Evolutionary conservation across 2,329 filamentous ascomycete genomes (phyloP).

Genomic region (Aureobasidium uvarum): DNA sequence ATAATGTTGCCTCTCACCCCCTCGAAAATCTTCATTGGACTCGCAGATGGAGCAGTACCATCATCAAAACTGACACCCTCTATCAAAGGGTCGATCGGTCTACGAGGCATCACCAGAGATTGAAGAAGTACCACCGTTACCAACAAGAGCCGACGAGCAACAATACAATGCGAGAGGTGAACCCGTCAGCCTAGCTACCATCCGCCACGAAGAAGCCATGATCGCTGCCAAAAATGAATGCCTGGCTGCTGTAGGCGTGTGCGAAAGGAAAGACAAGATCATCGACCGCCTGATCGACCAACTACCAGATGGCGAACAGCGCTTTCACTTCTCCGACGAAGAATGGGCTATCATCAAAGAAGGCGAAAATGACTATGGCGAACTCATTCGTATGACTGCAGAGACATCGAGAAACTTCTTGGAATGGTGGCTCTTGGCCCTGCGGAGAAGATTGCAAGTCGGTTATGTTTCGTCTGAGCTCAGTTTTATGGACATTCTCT

Average conservation of each 20-base stretch:
- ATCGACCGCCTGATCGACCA: not conserved
- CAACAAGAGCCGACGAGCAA: slow-evolving; percentile 36
- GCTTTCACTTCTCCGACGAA: not conserved
- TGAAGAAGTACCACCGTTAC: slow-evolving; percentile 4
- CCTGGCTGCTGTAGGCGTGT: slow-evolving; percentile 49
- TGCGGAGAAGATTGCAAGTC: slow-evolving; percentile 27
- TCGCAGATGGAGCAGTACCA: not conserved
- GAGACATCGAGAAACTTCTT: slow-evolving; percentile 14
- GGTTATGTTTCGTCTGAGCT: slow-evolving; percentile 17
- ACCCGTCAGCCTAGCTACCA: slow-evolving; percentile 45
- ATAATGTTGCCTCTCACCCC: not conserved
- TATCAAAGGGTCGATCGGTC: slow-evolving; percentile 43
- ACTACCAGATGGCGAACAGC: not conserved
- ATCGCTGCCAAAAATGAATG: slow-evolving; percentile 51
- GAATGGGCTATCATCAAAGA: slow-evolving; percentile 24
- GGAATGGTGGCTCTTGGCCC: slow-evolving; percentile 27
- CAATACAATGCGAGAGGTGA: slow-evolving; percentile 48
- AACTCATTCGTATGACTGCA: slow-evolving; percentile 21
- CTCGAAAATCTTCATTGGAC: not conserved
- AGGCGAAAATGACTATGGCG: slow-evolving; percentile 28
- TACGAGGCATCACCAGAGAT: slow-evolving; percentile 34
- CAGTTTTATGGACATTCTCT: not conserved
- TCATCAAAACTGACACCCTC: not conserved
- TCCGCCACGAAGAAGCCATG: slow-evolving; percentile 42
- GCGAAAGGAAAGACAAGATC: slow-evolving; percentile 41